Evolutionary conservation across 2,329 filamentous ascomycete species (phyloP).

Genomic region (Zymoseptoria ardabiliae): DNA sequence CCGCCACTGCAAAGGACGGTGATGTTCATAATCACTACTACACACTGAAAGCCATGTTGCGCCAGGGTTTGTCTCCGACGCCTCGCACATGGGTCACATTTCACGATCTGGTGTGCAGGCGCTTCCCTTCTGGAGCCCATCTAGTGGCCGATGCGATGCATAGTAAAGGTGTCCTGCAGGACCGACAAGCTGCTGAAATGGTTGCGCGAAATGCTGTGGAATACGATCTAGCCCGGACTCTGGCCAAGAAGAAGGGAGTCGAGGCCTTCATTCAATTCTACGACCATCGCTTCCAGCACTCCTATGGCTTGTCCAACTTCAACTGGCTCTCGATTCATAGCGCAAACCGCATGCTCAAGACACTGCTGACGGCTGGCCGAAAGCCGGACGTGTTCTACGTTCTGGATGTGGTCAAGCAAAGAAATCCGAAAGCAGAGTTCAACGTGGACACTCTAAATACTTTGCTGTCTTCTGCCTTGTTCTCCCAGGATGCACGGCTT

Average conservation of each 20-base stretch:
- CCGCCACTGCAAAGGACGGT: constrained; percentile 13
- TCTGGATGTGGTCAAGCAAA: constrained; percentile 12
- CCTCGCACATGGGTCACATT: constrained; percentile 21
- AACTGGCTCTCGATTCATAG: constrained; percentile 20
- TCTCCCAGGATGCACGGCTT: constrained; percentile 8
- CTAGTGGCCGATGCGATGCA: constrained; percentile 19
- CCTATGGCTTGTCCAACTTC: constrained; percentile 5
- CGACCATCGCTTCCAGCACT: constrained; percentile 6
- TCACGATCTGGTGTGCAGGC: constrained; percentile 16
- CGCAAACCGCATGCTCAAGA: constrained; percentile 19
- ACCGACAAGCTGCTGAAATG: constrained; percentile 6
- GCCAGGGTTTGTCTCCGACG: constrained; percentile 10
- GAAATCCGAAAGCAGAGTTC: neutral
- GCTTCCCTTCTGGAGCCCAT: constrained; percentile 6
- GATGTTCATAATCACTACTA: constrained; percentile 25
- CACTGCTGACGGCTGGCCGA: constrained; percentile 18
- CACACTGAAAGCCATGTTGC: constrained; percentile 20
- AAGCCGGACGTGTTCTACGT: constrained; percentile 15
- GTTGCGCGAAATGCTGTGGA: constrained; percentile 8
- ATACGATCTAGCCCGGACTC: constrained; percentile 10
- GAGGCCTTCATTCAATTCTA: constrained; percentile 16
- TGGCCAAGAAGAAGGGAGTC: constrained; percentile 9
- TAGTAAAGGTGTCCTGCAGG: constrained; percentile 14
- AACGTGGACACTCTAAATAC: constrained; percentile 20
- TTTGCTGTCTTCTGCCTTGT: constrained; percentile 17